Evolutionary conservation across 306 rosid species (phyloP).

Genomic region (Pterocarpus santalinus): DNA sequence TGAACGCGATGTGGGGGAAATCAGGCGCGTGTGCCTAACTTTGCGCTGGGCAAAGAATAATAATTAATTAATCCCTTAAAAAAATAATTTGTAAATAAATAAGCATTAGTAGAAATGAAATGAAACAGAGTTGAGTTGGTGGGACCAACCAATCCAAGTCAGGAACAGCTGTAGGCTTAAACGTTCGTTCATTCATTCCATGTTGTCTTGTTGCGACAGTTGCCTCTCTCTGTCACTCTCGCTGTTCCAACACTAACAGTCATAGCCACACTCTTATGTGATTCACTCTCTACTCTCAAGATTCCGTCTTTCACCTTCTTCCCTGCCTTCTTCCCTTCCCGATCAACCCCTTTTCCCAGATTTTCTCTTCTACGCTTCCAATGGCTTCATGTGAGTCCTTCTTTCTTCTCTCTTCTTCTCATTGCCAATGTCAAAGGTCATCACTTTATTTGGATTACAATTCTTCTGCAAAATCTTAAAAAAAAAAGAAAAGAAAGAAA

Average conservation of each 20-base stretch:
- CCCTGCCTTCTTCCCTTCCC: neutral
- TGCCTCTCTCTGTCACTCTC: neutral
- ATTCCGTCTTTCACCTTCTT: neutral
- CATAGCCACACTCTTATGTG: neutral
- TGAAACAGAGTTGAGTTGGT: neutral
- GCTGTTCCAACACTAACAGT: neutral
- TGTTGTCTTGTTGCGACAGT: neutral
- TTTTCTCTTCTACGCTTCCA: constrained; percentile 29
- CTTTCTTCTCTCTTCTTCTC: constrained; percentile 3
- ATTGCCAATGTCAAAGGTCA: neutral
- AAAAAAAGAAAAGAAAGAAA: neutral
- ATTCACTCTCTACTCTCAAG: neutral
- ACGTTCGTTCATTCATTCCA: neutral
- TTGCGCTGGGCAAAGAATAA: too few species aligned
- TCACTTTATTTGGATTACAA: constrained; percentile 13
- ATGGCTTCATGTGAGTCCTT: constrained; percentile 81
- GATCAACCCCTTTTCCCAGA: constrained; percentile 22
- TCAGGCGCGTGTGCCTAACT: too few species aligned
- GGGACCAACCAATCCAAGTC: neutral
- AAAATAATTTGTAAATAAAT: too few species aligned
- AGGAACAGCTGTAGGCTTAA: neutral
- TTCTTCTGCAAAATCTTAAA: constrained; percentile 13
- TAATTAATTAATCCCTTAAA: too few species aligned
- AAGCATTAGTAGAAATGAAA: too few species aligned
- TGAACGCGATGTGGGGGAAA: too few species aligned